Conservation (phyloP, 1,284 basidiomycete genomes). For the Trametes versicolor region DNA sequence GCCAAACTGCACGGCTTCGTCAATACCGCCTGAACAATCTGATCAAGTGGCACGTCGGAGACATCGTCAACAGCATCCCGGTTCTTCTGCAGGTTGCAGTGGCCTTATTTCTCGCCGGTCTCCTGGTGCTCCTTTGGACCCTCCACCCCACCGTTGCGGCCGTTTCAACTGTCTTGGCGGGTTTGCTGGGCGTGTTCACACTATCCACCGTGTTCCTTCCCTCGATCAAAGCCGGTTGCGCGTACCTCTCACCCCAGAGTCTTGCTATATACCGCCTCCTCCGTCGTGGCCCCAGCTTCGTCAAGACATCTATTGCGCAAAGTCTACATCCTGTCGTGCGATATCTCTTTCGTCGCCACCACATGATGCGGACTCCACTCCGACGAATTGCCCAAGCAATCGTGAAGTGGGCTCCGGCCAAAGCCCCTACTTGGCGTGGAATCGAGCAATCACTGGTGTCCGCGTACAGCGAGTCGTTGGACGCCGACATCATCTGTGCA, state of each 20-base stretch:
- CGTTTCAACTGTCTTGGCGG: conserved; percentile 1
- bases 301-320: background rate
- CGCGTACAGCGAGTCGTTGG: no score
- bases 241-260: no score
- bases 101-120: conserved; percentile 27
- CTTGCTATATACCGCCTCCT: no score
- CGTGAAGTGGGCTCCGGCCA: background rate
- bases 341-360: background rate
- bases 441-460: no score
- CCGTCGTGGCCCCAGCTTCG: background rate
- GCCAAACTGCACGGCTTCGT: conserved; percentile 21
- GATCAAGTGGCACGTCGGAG: conserved; percentile 23
- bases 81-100: conserved; percentile 28
- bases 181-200: conserved; percentile 4
- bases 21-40: conserved; percentile 28
- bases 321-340: background rate
- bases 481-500: background rate
- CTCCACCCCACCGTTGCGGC: conserved; percentile 22
- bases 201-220: background rate
- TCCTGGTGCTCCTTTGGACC: conserved; percentile 26
- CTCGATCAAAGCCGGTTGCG: no score
- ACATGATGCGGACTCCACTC: background rate
- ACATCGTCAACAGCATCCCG: conserved; percentile 25
- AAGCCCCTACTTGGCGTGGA: no score
- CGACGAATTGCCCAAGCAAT: background rate